Conservation (phyloP, 2,329 filamentous ascomycete species). For the Chaetoscypha palmicola region DNA sequence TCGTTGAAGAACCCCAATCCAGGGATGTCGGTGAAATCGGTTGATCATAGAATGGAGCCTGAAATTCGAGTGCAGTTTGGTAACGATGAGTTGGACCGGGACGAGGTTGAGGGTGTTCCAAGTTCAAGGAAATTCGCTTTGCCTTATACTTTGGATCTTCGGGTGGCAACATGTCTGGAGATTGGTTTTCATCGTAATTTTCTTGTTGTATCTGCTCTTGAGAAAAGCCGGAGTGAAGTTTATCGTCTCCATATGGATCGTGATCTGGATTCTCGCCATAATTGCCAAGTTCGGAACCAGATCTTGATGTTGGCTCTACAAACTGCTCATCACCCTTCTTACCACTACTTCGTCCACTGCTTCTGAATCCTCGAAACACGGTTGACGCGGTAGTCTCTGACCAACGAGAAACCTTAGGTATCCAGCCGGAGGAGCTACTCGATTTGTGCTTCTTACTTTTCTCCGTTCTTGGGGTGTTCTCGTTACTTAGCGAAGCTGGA, state of each 20-base stretch:
- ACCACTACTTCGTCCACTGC: conserved; percentile 50
- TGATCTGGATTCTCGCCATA: conserved; percentile 57
- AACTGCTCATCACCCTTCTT: conserved; percentile 54
- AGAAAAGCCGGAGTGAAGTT: conserved; percentile 50
- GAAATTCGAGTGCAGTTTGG: conserved; percentile 64
- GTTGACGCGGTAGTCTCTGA: conserved; percentile 93
- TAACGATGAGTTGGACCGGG: conserved; percentile 68
- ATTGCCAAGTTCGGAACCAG: conserved; percentile 66
- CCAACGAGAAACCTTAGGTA: conserved; percentile 94
- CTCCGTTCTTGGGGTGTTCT: conserved; percentile 66
- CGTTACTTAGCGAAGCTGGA: conserved; percentile 53
- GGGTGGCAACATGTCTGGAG: conserved; percentile 26
- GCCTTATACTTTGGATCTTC: conserved; percentile 76
- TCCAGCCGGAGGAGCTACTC: conserved; percentile 66
- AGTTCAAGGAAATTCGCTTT: conserved; percentile 71
- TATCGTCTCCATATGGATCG: conserved; percentile 54
- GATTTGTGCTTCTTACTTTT: conserved; percentile 87
- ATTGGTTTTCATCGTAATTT: conserved; percentile 23
- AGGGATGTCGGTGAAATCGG: conserved; percentile 53
- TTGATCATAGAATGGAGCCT: conserved; percentile 59
- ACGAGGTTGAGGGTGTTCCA: conserved; percentile 73
- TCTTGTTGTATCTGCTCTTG: conserved; percentile 40
- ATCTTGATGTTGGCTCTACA: conserved; percentile 54
- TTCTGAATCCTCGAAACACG: conserved; percentile 68
- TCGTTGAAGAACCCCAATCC: conserved; percentile 57